Base-by-base conservation (phyloP, 495 filamentous ascomycete species). In the Lentithecium fluviatile region DNA sequence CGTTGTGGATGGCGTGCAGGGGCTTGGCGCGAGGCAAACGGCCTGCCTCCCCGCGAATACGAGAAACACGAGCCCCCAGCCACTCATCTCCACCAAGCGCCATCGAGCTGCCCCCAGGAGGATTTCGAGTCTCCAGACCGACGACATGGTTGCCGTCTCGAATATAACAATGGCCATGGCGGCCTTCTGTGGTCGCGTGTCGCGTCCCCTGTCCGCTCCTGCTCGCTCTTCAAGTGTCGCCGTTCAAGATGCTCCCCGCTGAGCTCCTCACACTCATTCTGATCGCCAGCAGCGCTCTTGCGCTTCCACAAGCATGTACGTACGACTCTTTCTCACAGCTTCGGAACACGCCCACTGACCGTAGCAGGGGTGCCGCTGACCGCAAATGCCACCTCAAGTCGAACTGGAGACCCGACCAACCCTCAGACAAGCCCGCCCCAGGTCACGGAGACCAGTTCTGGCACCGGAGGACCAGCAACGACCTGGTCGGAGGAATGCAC, bases 71-170 rank as follows among this genome's bases (percentile, higher is more conserved):
- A 59, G 37, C 12, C 36, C 8, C n/a, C 46, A 58, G 56, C 56
- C 56, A 59, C 58, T 54, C 58, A 61, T 61, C 50, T 61, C 49
- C 58, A 45, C 49, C 2, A 36, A 17, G 20, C n/a, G n/a, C n/a
- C n/a, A n/a, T n/a, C n/a, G n/a, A n/a, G n/a, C n/a, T n/a, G n/a
- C n/a, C n/a, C n/a, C n/a, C n/a, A n/a, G n/a, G n/a, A n/a, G n/a
- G n/a, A n/a, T n/a, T n/a, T n/a, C n/a, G n/a, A n/a, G n/a, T n/a
- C n/a, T n/a, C n/a, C n/a, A n/a, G n/a, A 60, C 29, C 23, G 6
- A 37, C 20, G 45, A 5, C 11, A 58, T 50, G 32, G 46, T 3
- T 17, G 10, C 15, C 45, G 29, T 32, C 29, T 10, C 10, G 4
- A 32, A 10, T 12, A 25, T 12, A 47, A 24, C 17, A 6, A 26